Evolutionary conservation across 1,284 basidiomycete genomes (phyloP).

Genomic region (Ustilago tritici): DNA sequence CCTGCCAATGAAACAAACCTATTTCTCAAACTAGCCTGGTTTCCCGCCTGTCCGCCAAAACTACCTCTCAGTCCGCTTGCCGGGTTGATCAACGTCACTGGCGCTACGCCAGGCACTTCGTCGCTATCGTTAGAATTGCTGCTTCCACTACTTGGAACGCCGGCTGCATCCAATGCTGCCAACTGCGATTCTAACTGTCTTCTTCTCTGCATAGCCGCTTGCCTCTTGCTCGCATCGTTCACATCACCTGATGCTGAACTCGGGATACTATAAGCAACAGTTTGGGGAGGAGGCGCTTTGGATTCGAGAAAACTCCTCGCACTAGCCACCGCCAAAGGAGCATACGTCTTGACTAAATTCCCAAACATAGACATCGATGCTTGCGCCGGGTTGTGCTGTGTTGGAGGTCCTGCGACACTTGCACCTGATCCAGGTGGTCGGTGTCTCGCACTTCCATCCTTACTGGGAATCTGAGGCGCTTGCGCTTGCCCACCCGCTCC

Average conservation of each 20-base stretch:
- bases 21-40: conserved; percentile 23
- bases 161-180: conserved; percentile 35
- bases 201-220: conserved; percentile 29
- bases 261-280: conserved; percentile 26
- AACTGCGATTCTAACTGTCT: conserved; percentile 40
- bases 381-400: conserved; percentile 46
- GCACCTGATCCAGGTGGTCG: conserved; percentile 13
- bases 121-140: conserved; percentile 19
- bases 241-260: not conserved
- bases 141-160: conserved; percentile 12
- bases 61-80: not conserved
- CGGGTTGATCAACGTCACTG: conserved; percentile 30
- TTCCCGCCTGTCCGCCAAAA: conserved; percentile 1
- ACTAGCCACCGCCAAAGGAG: conserved; percentile 37
- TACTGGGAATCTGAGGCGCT: not conserved
- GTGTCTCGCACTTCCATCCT: conserved; percentile 29
- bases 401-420: conserved; percentile 24
- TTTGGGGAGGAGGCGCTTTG: conserved; percentile 27
- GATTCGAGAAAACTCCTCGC: conserved; percentile 32
- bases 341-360: conserved; percentile 40
- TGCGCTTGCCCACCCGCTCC: not conserved
- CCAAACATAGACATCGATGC: conserved; percentile 32
- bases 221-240: conserved; percentile 2
- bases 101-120: not conserved
- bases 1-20: conserved; percentile 8